Base-by-base conservation (phyloP, 768 basidiomycete genomes). In the Leccinellum luteum region DNA sequence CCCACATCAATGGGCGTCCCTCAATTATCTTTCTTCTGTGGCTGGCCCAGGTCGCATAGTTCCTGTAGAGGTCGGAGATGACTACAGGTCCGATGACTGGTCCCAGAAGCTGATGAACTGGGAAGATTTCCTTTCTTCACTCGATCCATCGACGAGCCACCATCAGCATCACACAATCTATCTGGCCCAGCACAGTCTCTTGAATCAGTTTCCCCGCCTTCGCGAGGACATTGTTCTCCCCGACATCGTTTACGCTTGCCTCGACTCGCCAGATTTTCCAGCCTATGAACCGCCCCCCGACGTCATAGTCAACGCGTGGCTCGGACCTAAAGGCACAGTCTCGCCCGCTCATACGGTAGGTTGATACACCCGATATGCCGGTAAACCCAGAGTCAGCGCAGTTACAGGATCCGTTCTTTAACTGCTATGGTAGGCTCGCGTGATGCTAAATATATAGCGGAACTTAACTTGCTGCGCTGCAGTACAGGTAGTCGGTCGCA, bases 401-500 rank as follows among this genome's bases (percentile, higher is more conserved):
- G 54, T 53, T 21, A 62, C 25, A 96, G 93, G 96, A 99, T 67
- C 95, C 95, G 3, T 97, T 87, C 73, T 92, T 84, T 75, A 99
- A 99, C 70, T 81, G 89, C 60, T 98, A 92, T 70, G 85, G 94
- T 94, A 72, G 61, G 78, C 48, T 58, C 50, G 21, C 41, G 41
- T 49, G 48, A 19, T 5, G 19, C 41, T 3, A 17, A 32, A 54
- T 51, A 52, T 50, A 47, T 14, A 17, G 38, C 59, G n/a, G 38
- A 35, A 31, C 52, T 53, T 43, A 48, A 58, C 55, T 30, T 59
- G 54, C 51, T 48, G 59, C 52, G 49, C 25, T 53, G 12, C 50
- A 94, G 94, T 87, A 0, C 97, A 98, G 76, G 81, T 97, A 6
- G 86, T 91, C 14, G 96, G 97, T 27, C 73, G 77, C 28, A 98